A percentile compares a stretch with the other conserved stretches of the same genome.
phyloP scores from a whole-genome alignment of 2,329 filamentous ascomycete genomes.

The Colletotrichum viniferum region DNA sequence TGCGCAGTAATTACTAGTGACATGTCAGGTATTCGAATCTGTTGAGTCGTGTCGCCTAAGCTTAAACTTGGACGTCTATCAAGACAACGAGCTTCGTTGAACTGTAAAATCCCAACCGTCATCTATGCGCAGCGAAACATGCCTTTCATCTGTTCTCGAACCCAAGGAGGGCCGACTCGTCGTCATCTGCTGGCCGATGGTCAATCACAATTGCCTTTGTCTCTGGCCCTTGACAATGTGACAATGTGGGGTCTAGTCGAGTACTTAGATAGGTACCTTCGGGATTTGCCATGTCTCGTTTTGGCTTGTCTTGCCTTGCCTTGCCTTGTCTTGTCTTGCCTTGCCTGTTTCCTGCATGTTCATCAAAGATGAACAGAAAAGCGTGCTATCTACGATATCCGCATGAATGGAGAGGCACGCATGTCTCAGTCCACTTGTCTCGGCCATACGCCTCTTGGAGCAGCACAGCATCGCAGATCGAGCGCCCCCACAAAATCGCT shows the following conservation, averaged over 20 bases:
- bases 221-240: not conserved
- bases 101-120: not conserved
- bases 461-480: not conserved
- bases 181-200: not conserved
- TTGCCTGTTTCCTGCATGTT: not conserved
- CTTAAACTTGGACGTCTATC: not conserved
- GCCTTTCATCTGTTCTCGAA: not conserved
- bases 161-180: not conserved
- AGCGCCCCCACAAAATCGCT: not conserved
- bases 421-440: not conserved
- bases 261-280: not conserved
- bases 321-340: not conserved
- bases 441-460: not conserved
- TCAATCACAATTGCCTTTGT: not conserved
- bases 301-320: constrained; percentile 2
- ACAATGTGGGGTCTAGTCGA: not conserved
- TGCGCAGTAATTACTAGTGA: not conserved
- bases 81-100: not conserved
- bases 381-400: not conserved
- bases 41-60: not conserved
- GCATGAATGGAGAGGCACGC: not conserved
- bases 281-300: not conserved
- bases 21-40: not conserved
- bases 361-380: not conserved
- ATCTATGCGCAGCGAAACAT: not conserved